Base-by-base conservation (phyloP, 2,329 filamentous ascomycete genomes). In the Xylaria arbuscula region DNA sequence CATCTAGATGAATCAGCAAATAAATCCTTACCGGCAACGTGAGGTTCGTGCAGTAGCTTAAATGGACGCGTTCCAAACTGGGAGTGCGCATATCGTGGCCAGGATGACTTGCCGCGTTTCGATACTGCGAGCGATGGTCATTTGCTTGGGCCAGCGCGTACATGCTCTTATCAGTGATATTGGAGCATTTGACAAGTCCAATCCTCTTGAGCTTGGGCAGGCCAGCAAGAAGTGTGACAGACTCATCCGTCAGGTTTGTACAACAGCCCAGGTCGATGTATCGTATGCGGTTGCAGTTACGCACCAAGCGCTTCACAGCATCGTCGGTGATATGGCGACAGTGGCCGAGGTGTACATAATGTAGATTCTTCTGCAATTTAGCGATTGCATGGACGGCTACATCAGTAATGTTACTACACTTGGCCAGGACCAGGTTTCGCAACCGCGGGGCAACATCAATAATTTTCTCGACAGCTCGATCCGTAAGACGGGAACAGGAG, bases 261-360 rank as follows among this genome's bases (percentile, higher is more conserved):
- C 96, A 99, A 82, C 96, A 98, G n/a, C 96, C 96, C 51, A 99
- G 84, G 78, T 99, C 96, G 72, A 99, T 99, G 79, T 99, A 99
- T 64, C 96, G 89, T 73, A 99, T 98, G 28, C 96, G 89, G 76
- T 95, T 98, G 84, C 96, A 99, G 62, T 85, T 85, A 73, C 91
- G 90, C 47, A 98, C 93, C 38, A 99, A 85, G 64, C 90, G 90
- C 74, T 92, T 92, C 19, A 99, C 93, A 1, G 93, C 94, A 42
- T 90, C 86, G 77, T 99, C 96, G 0, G 95, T 98, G 76, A 99
- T 94, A 55, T 94, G 90, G 34, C 89, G 89, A 80, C 96, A 99
- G 79, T 99, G 96, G 10, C 96, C 96, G 1, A 99, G 86, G 77
- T 99, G 96, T 61, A 99, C 91, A 79, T 97, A 98, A 80, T 99